These are phyloP conservation scores for Lactarius akahatsu DNA, from an alignment of 768 basidiomycete genomes.

Conservation along the genomic window DNA sequence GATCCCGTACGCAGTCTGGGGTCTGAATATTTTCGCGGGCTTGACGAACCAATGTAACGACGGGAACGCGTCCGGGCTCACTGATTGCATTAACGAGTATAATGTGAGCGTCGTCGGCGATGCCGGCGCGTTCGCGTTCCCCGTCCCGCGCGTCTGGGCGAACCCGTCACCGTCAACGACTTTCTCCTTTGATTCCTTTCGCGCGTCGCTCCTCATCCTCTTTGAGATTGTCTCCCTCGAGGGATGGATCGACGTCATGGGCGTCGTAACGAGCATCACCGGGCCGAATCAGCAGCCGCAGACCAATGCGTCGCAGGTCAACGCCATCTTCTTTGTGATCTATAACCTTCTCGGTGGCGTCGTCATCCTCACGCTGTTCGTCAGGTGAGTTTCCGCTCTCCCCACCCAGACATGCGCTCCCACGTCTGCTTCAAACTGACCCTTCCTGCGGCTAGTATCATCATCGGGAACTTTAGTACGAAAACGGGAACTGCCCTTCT, in stretches of 20 bases:
- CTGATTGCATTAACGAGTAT: slow-evolving; percentile 76
- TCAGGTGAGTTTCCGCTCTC: slow-evolving; percentile 57
- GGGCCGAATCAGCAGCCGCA: slow-evolving; percentile 68
- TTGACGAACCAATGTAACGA: slow-evolving; percentile 87
- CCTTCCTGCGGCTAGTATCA: slow-evolving; percentile 60
- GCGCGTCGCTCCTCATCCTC: slow-evolving; percentile 79
- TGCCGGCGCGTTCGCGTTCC: slow-evolving; percentile 57
- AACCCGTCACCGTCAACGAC: slow-evolving; percentile 79
- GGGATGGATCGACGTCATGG: slow-evolving; percentile 96
- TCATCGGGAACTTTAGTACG: slow-evolving; percentile 89
- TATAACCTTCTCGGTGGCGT: slow-evolving; percentile 91
- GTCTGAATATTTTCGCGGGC: slow-evolving; percentile 88
- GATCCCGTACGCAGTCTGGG: slow-evolving; percentile 93
- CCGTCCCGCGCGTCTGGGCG: slow-evolving; percentile 85
- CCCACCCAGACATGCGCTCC: neutral
- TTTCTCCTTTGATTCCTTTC: slow-evolving; percentile 90
- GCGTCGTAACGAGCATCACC: slow-evolving; percentile 72
- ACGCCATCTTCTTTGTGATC: slow-evolving; percentile 87
- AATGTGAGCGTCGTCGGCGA: slow-evolving; percentile 57
- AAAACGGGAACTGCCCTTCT: slow-evolving; percentile 85
- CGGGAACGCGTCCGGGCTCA: slow-evolving; percentile 47
- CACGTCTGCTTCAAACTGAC: neutral
- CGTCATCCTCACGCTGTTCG: slow-evolving; percentile 85
- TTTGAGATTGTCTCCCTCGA: slow-evolving; percentile 96
- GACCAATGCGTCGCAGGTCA: slow-evolving; percentile 69